phyloP scores from a whole-genome alignment of 345 rosid species.

The Populus deltoides region DNA sequence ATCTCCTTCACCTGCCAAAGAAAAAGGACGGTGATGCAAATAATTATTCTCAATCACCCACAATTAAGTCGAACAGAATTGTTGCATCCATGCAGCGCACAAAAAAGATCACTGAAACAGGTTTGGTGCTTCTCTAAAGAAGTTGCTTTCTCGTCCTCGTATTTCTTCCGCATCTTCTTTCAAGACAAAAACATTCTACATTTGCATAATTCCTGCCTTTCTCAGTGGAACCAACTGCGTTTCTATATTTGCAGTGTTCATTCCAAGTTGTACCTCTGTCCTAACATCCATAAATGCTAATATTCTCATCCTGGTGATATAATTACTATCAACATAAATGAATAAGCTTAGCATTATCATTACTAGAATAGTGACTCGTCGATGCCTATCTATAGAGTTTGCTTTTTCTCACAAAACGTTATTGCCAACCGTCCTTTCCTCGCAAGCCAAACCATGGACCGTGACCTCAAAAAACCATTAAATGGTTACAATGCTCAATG shows the following conservation, averaged over 20 bases:
- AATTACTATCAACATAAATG: background rate
- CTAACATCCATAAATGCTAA: background rate
- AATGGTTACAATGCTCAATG: background rate
- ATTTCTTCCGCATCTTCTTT: background rate
- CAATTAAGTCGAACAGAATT: background rate
- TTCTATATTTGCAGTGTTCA: background rate
- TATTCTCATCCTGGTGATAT: background rate
- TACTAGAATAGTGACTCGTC: background rate
- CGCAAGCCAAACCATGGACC: background rate
- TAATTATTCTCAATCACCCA: background rate
- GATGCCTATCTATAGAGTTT: background rate
- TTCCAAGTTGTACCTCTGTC: background rate
- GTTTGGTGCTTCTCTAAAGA: background rate
- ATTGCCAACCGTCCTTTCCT: background rate
- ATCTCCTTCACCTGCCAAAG: conserved; percentile 51
- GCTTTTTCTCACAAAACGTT: background rate
- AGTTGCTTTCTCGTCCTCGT: background rate
- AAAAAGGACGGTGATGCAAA: background rate
- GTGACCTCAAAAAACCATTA: background rate
- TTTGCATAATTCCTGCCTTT: background rate
- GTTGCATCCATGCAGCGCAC: background rate
- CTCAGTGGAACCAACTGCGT: background rate
- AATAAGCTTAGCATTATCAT: background rate
- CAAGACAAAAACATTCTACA: background rate
- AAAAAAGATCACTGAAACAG: background rate